These are phyloP conservation scores for Paramecium primaurelia DNA, from an alignment of 73 alveolate species.

Conservation along the genomic window DNA sequence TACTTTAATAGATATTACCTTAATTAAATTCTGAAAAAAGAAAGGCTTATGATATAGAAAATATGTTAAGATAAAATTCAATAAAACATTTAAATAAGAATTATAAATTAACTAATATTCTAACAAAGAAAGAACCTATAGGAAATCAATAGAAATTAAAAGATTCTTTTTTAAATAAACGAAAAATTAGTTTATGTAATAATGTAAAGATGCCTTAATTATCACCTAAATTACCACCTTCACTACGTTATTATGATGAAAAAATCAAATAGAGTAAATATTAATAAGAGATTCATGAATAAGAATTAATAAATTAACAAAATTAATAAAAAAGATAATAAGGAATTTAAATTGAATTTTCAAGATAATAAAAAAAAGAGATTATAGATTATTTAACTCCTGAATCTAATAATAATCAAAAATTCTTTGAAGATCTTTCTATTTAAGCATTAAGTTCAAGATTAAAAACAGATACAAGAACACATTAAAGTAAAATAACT, in stretches of 20 bases:
- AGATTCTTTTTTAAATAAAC: neutral
- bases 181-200: neutral
- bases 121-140: neutral
- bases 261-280: neutral
- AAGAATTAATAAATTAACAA: neutral
- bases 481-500: neutral
- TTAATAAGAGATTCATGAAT: neutral
- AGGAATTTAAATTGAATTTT: neutral
- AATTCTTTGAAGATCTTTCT: slow-evolving; percentile 7
- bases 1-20: neutral
- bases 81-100: neutral
- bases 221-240: neutral
- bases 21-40: neutral
- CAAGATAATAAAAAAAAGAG: neutral
- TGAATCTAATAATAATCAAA: neutral
- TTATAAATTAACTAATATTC: neutral
- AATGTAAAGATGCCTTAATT: neutral
- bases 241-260: slow-evolving; percentile 25
- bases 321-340: neutral
- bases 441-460: neutral
- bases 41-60: neutral
- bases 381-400: neutral
- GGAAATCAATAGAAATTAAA: neutral
- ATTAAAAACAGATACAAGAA: neutral
- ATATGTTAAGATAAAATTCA: neutral